phyloP scores from a whole-genome alignment of 2,329 filamentous ascomycete genomes.

The Talaromyces sp. region DNA sequence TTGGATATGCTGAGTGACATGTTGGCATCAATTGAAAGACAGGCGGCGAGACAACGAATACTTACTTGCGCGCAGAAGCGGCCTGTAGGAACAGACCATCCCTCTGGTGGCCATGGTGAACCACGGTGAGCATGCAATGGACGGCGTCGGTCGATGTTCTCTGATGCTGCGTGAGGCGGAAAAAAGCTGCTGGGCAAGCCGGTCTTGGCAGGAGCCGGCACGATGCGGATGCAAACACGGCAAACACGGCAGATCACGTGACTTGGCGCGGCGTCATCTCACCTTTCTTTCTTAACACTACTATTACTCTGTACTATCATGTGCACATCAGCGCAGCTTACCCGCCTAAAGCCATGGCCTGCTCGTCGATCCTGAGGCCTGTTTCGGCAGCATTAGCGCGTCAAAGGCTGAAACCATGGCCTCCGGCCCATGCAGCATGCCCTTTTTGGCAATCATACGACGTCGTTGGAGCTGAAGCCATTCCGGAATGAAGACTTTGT shows the following conservation, averaged over 20 bases:
- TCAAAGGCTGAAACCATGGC: neutral
- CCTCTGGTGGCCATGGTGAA: conserved; percentile 34
- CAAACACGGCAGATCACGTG: neutral
- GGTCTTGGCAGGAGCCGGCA: neutral
- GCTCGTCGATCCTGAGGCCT: neutral
- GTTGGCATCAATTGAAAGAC: conserved; percentile 3
- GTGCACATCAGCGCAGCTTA: neutral
- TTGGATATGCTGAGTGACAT: conserved; percentile 22
- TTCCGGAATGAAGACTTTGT: neutral
- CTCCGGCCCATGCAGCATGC: neutral
- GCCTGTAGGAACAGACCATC: conserved; percentile 30
- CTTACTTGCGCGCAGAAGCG: conserved; percentile 33
- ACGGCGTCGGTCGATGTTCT: neutral
- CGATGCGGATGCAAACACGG: neutral
- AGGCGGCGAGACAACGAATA: neutral
- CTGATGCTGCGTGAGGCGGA: neutral
- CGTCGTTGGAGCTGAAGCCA: neutral
- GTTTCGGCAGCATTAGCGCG: neutral
- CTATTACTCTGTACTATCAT: neutral
- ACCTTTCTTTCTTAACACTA: too few relatives aligned
- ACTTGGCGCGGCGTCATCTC: neutral
- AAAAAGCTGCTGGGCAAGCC: neutral
- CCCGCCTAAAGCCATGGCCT: neutral
- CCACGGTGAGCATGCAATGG: neutral
- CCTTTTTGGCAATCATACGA: neutral